A percentile compares a stretch with the other conserved stretches of the same genome.
phyloP scores from a whole-genome alignment of 164 flowering plant species.

The Piper longum region DNA sequence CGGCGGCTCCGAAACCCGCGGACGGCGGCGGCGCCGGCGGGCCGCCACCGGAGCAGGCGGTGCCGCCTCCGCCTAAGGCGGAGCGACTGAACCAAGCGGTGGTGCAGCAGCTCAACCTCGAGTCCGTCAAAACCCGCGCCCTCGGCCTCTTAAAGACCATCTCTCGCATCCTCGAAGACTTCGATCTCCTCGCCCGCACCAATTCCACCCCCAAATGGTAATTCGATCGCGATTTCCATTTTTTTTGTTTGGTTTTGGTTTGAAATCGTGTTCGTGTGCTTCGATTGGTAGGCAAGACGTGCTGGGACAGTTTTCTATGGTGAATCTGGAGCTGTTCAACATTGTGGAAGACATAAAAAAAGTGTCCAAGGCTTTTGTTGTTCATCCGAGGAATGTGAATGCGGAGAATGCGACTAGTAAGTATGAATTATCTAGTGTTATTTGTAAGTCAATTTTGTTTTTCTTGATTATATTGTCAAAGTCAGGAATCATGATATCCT shows the following conservation, averaged over 20 bases:
- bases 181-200: constrained; percentile 54
- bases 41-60: constrained; percentile 5
- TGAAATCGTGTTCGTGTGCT: neutral
- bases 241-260: neutral
- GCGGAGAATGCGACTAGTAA: constrained; percentile 74
- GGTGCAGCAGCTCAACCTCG: constrained; percentile 73
- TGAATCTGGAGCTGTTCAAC: constrained; percentile 87
- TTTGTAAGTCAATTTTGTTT: neutral
- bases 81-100: constrained; percentile 26
- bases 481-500: too few species aligned
- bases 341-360: constrained; percentile 84
- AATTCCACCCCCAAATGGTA: constrained; percentile 82
- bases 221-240: neutral
- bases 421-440: neutral
- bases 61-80: constrained; percentile 1
- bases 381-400: constrained; percentile 78
- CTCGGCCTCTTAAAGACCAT: constrained; percentile 71
- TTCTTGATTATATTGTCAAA: too few species aligned
- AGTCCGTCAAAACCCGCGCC: constrained; percentile 67
- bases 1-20: neutral
- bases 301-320: constrained; percentile 88
- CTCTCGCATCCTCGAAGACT: constrained; percentile 78
- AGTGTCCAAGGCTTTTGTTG: constrained; percentile 91
- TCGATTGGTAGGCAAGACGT: constrained; percentile 53
- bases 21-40: neutral